Conservation (phyloP, 2,329 filamentous ascomycete species). For the Aspergillus pseudoglaucus region DNA sequence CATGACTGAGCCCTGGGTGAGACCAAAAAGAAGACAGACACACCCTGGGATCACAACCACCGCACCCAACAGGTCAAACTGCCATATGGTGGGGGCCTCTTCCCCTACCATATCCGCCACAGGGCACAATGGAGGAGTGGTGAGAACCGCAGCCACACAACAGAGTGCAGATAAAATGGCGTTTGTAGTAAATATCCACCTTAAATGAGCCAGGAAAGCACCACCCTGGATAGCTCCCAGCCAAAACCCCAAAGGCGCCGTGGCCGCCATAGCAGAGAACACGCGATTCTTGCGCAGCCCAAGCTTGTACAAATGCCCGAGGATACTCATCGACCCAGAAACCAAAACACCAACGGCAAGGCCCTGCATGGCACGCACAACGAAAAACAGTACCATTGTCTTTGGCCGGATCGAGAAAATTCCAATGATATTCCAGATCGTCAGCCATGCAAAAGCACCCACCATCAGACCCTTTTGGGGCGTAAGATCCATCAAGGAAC, state of each 20-base stretch:
- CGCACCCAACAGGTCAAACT: conserved; percentile 36
- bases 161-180: conserved; percentile 34
- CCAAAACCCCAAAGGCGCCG: conserved; percentile 40
- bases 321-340: conserved; percentile 44
- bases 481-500: conserved; percentile 32
- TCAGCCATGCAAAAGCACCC: conserved; percentile 38
- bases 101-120: conserved; percentile 22
- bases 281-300: conserved; percentile 43
- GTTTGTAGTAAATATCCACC: conserved; percentile 42
- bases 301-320: conserved; percentile 41
- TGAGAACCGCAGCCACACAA: conserved; percentile 31
- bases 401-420: conserved; percentile 31
- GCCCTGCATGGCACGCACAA: conserved; percentile 38
- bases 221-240: conserved; percentile 41
- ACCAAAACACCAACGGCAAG: conserved; percentile 46
- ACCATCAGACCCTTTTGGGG: conserved; percentile 38
- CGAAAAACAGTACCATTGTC: conserved; percentile 29
- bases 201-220: conserved; percentile 30
- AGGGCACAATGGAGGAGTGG: conserved; percentile 33
- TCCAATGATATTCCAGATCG: conserved; percentile 34
- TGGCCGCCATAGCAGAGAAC: conserved; percentile 44
- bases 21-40: conserved; percentile 51
- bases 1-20: conserved; percentile 47
- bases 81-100: conserved; percentile 22
- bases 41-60: conserved; percentile 44